These are phyloP conservation scores for Saccharomyces eubayanus DNA, from an alignment of 805 yeast genomes.

Conservation along the genomic window DNA sequence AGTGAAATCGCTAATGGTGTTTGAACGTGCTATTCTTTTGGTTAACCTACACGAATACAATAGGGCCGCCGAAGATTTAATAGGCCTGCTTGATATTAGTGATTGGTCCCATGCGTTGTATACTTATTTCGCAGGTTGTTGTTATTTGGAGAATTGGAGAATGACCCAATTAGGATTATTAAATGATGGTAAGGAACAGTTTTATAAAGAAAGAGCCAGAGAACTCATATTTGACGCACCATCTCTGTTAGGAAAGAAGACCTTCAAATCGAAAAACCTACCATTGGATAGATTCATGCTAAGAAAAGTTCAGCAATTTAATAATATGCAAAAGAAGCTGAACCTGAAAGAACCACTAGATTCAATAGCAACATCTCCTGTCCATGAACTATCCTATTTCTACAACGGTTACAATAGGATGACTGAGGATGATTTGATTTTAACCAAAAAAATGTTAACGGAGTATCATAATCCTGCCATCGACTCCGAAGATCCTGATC, in stretches of 20 bases:
- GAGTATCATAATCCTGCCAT: slow-evolving; percentile 39
- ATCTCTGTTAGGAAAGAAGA: slow-evolving; percentile 53
- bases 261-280: slow-evolving; percentile 65
- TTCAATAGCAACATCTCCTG: slow-evolving; percentile 67
- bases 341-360: slow-evolving; percentile 47
- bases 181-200: slow-evolving; percentile 32
- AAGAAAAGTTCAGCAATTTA: slow-evolving; percentile 52
- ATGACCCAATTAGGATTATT: slow-evolving; percentile 43
- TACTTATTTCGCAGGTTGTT: slow-evolving; percentile 70
- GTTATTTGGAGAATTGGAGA: slow-evolving; percentile 73
- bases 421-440: slow-evolving; percentile 48
- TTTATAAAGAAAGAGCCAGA: slow-evolving; percentile 49
- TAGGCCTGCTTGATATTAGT: slow-evolving; percentile 56
- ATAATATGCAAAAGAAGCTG: slow-evolving; percentile 27
- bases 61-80: slow-evolving; percentile 63
- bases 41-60: slow-evolving; percentile 67
- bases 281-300: slow-evolving; percentile 77
- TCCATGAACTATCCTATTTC: slow-evolving; percentile 74
- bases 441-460: slow-evolving; percentile 41
- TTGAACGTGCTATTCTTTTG: slow-evolving; percentile 70
- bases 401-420: slow-evolving; percentile 87
- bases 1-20: slow-evolving; percentile 71
- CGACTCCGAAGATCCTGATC: slow-evolving; percentile 47
- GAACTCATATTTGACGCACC: slow-evolving; percentile 57
- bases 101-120: slow-evolving; percentile 86